Evolutionary conservation across 1,284 basidiomycete genomes (phyloP).

Genomic region (Leucoagaricus sp.): DNA sequence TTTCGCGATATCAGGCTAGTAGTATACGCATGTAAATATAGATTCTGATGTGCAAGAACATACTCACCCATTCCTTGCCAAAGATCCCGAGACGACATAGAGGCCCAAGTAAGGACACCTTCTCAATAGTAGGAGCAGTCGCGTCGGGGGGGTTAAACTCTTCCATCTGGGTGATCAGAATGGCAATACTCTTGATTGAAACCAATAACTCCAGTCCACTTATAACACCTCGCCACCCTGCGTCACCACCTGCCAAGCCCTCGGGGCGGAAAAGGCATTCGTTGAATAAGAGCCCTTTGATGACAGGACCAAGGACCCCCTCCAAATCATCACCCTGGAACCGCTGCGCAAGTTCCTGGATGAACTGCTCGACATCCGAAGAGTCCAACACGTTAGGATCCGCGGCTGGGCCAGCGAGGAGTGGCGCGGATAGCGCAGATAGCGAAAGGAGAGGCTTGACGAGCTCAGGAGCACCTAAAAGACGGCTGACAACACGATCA

Average conservation of each 20-base stretch:
- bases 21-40: constrained; percentile 7
- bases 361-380: constrained; percentile 67
- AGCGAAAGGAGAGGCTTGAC: constrained; percentile 74
- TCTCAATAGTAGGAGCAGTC: constrained; percentile 65
- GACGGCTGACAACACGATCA: constrained; percentile 46
- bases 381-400: constrained; percentile 44
- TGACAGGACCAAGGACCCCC: constrained; percentile 57
- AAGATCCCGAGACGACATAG: constrained; percentile 83
- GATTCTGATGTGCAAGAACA: constrained; percentile 6
- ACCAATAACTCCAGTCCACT: constrained; percentile 82
- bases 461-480: constrained; percentile 76
- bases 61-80: constrained; percentile 82
- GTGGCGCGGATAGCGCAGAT: constrained; percentile 63
- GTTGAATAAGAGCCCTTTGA: constrained; percentile 61
- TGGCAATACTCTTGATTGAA: constrained; percentile 82
- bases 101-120: constrained; percentile 73
- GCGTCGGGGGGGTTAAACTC: constrained; percentile 70
- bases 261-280: constrained; percentile 61
- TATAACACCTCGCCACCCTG: constrained; percentile 85
- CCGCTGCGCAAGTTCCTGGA: constrained; percentile 69
- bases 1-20: constrained; percentile 75
- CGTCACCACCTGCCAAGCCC: constrained; percentile 68
- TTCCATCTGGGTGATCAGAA: constrained; percentile 71
- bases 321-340: constrained; percentile 69
- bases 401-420: constrained; percentile 49